Conservation (phyloP, 176 grass and related monocot genomes). For the Carex myosuroides region DNA sequence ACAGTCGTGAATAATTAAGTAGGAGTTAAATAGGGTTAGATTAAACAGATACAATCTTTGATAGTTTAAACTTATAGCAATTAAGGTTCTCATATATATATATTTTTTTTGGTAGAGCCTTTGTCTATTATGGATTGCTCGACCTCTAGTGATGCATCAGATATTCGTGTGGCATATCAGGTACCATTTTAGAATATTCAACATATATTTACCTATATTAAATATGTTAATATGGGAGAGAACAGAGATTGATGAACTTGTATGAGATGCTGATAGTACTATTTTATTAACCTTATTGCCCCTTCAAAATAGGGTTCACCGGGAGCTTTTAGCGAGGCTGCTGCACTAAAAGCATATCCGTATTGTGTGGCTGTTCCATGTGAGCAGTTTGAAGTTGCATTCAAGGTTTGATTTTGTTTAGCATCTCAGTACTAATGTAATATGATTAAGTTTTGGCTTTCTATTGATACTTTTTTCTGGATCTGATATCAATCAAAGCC, state of each 20-base stretch:
- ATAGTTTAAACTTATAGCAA: not conserved
- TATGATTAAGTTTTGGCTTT: too few species aligned
- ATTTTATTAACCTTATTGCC: constrained; percentile 3
- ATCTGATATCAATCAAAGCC: not conserved
- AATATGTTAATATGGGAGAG: not conserved
- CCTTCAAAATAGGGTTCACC: constrained; percentile 36
- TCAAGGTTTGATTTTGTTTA: constrained; percentile 34
- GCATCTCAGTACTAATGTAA: not conserved
- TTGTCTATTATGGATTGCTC: constrained; percentile 32
- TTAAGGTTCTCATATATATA: not conserved
- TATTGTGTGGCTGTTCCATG: constrained; percentile 40
- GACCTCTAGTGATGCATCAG: constrained; percentile 22
- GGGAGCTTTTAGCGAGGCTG: constrained; percentile 41
- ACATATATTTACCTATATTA: not conserved
- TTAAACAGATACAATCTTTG: not conserved
- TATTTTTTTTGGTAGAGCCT: constrained; percentile 26
- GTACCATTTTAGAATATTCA: constrained; percentile 17
- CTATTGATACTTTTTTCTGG: too few species aligned
- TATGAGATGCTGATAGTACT: not conserved
- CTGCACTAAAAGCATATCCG: constrained; percentile 48
- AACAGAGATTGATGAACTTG: not conserved
- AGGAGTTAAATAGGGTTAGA: not conserved
- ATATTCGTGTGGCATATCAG: constrained; percentile 55
- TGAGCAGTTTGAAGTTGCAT: constrained; percentile 41
- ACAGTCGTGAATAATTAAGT: not conserved